Percentiles rank a stretch among this genome's conserved stretches.
phyloP scores from a whole-genome alignment of 768 basidiomycete species.

The Serendipita indica region DNA sequence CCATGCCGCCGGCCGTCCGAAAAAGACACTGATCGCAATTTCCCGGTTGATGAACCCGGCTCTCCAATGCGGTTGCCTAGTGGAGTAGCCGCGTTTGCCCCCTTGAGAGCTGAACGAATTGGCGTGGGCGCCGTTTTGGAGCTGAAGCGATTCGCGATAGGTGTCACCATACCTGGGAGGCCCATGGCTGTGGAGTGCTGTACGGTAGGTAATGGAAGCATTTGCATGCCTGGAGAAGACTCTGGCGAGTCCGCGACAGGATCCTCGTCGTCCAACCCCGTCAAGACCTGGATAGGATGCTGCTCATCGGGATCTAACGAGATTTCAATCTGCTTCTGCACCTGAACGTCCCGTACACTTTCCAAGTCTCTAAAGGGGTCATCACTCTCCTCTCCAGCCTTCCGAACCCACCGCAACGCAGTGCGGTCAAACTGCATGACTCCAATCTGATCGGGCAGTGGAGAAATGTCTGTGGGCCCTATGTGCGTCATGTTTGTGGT shows the following conservation, averaged over 20 bases:
- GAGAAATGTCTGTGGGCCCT: slow-evolving; percentile 60
- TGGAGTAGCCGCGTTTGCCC: slow-evolving; percentile 36
- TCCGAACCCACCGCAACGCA: slow-evolving; percentile 76
- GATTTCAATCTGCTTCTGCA: background rate
- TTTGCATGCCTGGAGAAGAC: background rate
- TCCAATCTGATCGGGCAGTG: slow-evolving; percentile 63
- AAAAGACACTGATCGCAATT: slow-evolving; percentile 76
- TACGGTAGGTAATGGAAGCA: background rate
- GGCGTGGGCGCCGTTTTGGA: slow-evolving; percentile 19
- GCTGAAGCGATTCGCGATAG: slow-evolving; percentile 1
- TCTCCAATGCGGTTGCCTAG: slow-evolving; percentile 14
- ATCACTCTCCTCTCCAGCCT: slow-evolving; percentile 44
- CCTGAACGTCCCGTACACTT: slow-evolving; percentile 39
- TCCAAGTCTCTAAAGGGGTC: slow-evolving; percentile 91
- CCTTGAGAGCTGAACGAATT: slow-evolving; percentile 29
- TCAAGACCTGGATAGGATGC: slow-evolving; percentile 32
- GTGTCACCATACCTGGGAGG: background rate
- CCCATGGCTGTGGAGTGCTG: background rate
- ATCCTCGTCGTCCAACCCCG: slow-evolving; percentile 27
- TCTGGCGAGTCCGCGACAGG: background rate
- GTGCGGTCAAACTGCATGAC: slow-evolving; percentile 77
- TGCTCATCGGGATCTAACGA: background rate
- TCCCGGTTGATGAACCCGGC: slow-evolving; percentile 28
- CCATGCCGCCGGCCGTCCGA: slow-evolving; percentile 87
- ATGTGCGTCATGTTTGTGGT: slow-evolving; percentile 46